Percentiles rank a stretch among this genome's conserved stretches.
Conservation (phyloP, 768 basidiomycete genomes). For the Rubroboletus pulcherrimus region DNA sequence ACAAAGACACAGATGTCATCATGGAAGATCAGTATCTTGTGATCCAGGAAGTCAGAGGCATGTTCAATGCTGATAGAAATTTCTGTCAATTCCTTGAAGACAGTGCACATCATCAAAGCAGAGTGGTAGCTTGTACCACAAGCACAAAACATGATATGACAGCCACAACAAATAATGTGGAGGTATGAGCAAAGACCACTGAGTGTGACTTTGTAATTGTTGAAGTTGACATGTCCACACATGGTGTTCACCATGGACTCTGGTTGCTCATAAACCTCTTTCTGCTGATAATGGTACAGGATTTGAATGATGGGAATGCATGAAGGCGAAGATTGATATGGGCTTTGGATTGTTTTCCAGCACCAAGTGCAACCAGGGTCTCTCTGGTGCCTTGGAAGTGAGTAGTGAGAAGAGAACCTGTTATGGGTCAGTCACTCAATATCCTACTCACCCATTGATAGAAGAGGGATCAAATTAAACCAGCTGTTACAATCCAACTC, state of each 20-base stretch:
- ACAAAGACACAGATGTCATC: conserved; percentile 97
- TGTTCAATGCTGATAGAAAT: conserved; percentile 97
- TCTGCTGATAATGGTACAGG: conserved; percentile 80
- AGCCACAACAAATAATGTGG: conserved; percentile 90
- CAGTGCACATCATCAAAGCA: conserved; percentile 90
- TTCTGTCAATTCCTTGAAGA: conserved; percentile 98
- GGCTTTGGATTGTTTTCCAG: conserved; percentile 65
- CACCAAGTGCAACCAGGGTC: conserved; percentile 61
- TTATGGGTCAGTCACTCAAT: conserved; percentile 15
- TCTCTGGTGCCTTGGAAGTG: conserved; percentile 38
- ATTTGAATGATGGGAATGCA: conserved; percentile 49
- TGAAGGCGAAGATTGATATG: conserved; percentile 62
- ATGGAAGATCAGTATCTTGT: conserved; percentile 99
- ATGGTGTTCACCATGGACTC: conserved; percentile 99
- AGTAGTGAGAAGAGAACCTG: conserved; percentile 69
- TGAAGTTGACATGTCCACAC: conserved; percentile 99
- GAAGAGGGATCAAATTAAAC: conserved; percentile 33
- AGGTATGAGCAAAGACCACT: conserved; percentile 97
- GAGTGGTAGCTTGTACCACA: conserved; percentile 99
- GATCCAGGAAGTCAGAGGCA: conserved; percentile 96
- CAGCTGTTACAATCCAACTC: too few relatives aligned
- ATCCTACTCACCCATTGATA: not conserved
- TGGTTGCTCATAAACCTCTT: conserved; percentile 99
- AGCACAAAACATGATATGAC: conserved; percentile 93
- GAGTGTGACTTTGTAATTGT: conserved; percentile 83